phyloP scores from a whole-genome alignment of 228 moss, liverwort and hornwort genomes.

The Sphagnum fallax region DNA sequence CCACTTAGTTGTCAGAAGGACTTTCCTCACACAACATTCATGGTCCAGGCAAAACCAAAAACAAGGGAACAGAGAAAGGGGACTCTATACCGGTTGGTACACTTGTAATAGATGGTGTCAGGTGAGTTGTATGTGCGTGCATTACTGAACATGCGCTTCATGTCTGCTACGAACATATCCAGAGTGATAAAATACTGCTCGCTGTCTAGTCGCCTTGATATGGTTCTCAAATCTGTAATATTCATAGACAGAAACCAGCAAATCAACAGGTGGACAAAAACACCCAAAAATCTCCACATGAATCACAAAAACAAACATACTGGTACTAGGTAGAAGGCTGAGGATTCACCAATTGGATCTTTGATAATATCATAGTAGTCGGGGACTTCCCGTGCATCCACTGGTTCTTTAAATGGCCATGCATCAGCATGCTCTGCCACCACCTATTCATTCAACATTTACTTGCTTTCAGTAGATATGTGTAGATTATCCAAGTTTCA shows the following conservation, averaged over 20 bases:
- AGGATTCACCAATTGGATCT: constrained; percentile 76
- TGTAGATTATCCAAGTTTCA: no score
- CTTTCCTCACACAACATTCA: neutral
- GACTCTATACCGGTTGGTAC: constrained; percentile 67
- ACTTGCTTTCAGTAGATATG: no score
- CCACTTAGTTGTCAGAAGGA: neutral
- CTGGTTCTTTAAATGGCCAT: constrained; percentile 99
- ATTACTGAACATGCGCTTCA: constrained; percentile 91
- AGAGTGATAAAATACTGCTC: constrained; percentile 86
- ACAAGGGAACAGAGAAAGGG: neutral
- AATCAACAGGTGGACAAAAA: neutral
- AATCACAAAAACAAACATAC: neutral
- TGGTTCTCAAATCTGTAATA: constrained; percentile 77
- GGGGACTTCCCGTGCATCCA: constrained; percentile 95
- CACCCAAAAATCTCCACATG: neutral
- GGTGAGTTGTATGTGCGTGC: constrained; percentile 95
- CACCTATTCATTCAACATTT: constrained; percentile 28
- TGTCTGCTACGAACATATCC: constrained; percentile 97
- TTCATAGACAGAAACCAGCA: neutral
- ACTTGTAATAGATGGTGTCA: constrained; percentile 94
- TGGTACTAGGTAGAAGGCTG: neutral
- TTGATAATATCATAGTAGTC: constrained; percentile 98
- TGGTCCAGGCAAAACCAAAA: neutral
- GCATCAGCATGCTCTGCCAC: constrained; percentile 86
- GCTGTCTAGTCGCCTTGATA: constrained; percentile 82